Base-by-base conservation (phyloP, 352 stramenopile genomes). In the Phytophthora sansomeana region DNA sequence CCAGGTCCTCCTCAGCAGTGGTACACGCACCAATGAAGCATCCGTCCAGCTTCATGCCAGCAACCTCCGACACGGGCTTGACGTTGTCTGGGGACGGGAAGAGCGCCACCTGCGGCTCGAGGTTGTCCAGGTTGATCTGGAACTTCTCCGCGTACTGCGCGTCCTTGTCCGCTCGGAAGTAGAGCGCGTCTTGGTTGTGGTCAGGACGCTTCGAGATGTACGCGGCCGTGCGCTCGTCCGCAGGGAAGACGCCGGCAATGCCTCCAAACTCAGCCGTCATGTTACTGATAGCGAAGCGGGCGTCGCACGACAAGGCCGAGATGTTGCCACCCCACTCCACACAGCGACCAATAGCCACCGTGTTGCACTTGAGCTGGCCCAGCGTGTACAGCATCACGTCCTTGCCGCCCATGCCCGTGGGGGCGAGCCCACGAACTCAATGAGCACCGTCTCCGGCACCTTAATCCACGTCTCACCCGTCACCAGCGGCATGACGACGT, bases 401-500 rank as follows among this genome's bases (percentile, higher is more conserved):
- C 70, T 96, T 96, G 41, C 87, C 87, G 39, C 85, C 87, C 71
- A 94, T 90, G 52, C 86, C 87, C 43, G 79, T 78, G 84, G 81
- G 1, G 84, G 87, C 9, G 69, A 61, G 56, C 86, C 86, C 14
- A 89, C 76, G 56, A 96, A 93, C 58, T 93, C 84, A 52, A 96
- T 85, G 48, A 91, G 85, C 57, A 93, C 87, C n/a, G 83, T 94
- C 74, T 94, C 85, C 0, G 87, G 87, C 28, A 96, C 87, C 68
- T 96, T 92, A 59, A 94, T 92, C 87, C 87, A 96, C 41, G 85
- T 96, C 73, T 96, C 82, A 19, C 87, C 87, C 43, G 87, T 96
- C 46, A 94, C 85, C 13, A 94, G 79, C 17, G 86, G 85, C 85
- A 94, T 94, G 41, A 94, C 83, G 53, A 94, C 87, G 49, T 95